Evolutionary conservation across 108 stramenopile genomes (phyloP).

Genomic region (Epithemia pelagica): DNA sequence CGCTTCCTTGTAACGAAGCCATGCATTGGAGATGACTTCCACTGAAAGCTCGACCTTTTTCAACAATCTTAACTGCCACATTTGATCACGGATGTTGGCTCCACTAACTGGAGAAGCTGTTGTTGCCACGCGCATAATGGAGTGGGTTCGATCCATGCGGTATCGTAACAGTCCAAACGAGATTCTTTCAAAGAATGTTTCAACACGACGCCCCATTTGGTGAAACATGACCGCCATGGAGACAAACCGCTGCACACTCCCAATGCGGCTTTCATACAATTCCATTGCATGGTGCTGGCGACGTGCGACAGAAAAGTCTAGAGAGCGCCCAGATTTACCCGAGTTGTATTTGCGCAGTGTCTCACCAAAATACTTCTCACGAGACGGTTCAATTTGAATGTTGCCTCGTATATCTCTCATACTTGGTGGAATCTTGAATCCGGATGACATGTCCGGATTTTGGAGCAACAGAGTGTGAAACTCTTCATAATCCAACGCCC

Average conservation of each 20-base stretch:
- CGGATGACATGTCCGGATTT: conserved; percentile 5
- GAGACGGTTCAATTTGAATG: conserved; percentile 39
- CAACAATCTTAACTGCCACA: conserved; percentile 43
- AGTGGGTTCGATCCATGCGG: conserved; percentile 59
- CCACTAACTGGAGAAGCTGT: conserved; percentile 68
- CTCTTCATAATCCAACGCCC: conserved; percentile 38
- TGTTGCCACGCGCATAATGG: conserved; percentile 61
- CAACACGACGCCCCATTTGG: conserved; percentile 62
- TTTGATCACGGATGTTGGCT: conserved; percentile 57
- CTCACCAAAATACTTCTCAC: conserved; percentile 65
- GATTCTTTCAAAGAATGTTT: conserved; percentile 46
- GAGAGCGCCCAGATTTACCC: conserved; percentile 25
- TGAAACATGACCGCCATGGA: conserved; percentile 82
- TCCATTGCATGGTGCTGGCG: conserved; percentile 49
- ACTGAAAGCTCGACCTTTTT: conserved; percentile 56
- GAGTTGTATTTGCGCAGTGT: conserved; percentile 37
- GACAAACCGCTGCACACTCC: conserved; percentile 70
- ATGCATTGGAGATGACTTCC: conserved; percentile 42
- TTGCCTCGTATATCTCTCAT: conserved; percentile 52
- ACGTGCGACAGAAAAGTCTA: conserved; percentile 35
- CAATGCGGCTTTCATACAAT: conserved; percentile 71
- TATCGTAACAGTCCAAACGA: conserved; percentile 56
- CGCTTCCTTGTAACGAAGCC: background rate
- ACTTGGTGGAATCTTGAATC: conserved; percentile 28
- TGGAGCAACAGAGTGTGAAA: conserved; percentile 18